Evolutionary conservation across 129 eudicot species (phyloP), one percentile per base, ranked within the genome.

Genomic region (Mikania micrantha): DNA sequence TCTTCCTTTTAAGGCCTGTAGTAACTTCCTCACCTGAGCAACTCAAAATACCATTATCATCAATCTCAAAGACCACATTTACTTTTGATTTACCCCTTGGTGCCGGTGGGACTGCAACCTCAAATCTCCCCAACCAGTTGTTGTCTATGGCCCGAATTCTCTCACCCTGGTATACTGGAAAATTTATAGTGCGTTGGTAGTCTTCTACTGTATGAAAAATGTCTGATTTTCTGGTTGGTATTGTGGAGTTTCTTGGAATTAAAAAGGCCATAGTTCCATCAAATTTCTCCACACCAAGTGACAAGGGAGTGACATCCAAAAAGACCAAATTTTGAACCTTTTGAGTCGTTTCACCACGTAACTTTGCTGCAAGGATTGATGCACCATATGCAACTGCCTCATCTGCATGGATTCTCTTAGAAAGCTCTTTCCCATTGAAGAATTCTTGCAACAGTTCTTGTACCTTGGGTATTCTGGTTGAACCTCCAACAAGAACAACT

Each of bases 311-410:
- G 69, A 64, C 54, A 64, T 41, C 73, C 47, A 67, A 15, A 39
- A 63, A 22, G 20, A 63, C 69, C 5, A 63, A 39, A 41, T 63
- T 15, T 22, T 63, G 39, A 22, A 66, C 60, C 60, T 45, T 45
- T 19, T 66, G 9, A 47, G 27, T 45, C 9, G 58, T 31, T 12
- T 66, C 71, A 45, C 71, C 58, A 1, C 60, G 40, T 27, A 66
- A 3, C 57, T 48, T 66, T 28, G 71, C 71, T 9, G 71, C 71
- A 28, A 42, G 57, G 27, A 66, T 31, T 42, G 59, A 28, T 4
- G 74, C 64, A 36, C 74, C 74, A 69, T 36, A 53, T 12, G 63
- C 71, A 66, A 66, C 59, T 16, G 71, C 71, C 57, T 66, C 59
- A 47, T 66, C 59, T 5, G 42, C 58, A 31, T 66, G 57, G 16